Evolutionary conservation across 1,284 basidiomycete genomes (phyloP).

Genomic region (Marasmius tenuissimus): DNA sequence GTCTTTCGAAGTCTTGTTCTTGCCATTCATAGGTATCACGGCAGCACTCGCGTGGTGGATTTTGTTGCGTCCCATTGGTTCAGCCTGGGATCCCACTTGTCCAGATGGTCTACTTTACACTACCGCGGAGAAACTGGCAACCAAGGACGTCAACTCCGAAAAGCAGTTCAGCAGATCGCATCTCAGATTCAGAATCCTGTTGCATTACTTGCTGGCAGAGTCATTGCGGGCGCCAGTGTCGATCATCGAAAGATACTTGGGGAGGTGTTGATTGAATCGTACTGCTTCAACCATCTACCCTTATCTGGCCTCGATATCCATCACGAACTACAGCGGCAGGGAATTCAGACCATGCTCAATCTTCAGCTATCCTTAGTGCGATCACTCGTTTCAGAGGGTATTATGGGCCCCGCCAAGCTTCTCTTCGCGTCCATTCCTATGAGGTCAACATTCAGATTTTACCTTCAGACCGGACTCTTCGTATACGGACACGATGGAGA

Average conservation of each 20-base stretch:
- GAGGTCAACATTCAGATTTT: constrained; percentile 23
- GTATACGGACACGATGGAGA: constrained; percentile 56
- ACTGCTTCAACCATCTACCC: constrained; percentile 29
- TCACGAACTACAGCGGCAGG: constrained; percentile 37
- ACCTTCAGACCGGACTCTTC: constrained; percentile 48
- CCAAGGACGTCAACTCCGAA: constrained; percentile 28
- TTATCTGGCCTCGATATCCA: constrained; percentile 45
- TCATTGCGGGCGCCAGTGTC: constrained; percentile 22
- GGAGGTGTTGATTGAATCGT: constrained; percentile 40
- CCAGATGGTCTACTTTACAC: constrained; percentile 14
- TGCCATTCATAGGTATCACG: constrained; percentile 36
- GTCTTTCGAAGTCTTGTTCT: constrained; percentile 42
- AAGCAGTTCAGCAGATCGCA: constrained; percentile 31
- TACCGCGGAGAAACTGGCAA: constrained; percentile 9
- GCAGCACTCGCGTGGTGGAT: constrained; percentile 40
- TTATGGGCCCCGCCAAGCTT: constrained; percentile 42
- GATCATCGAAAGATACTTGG: constrained; percentile 33
- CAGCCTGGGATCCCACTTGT: constrained; percentile 32
- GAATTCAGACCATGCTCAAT: constrained; percentile 27
- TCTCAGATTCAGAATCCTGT: constrained; percentile 35
- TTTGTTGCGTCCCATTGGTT: constrained; percentile 45
- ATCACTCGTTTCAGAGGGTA: constrained; percentile 40
- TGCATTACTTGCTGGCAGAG: constrained; percentile 27
- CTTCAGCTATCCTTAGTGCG: constrained; percentile 41
- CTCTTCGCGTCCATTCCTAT: constrained; percentile 35